Evolutionary conservation across 257 asterid species (phyloP).

Genomic region (Striga asiatica): DNA sequence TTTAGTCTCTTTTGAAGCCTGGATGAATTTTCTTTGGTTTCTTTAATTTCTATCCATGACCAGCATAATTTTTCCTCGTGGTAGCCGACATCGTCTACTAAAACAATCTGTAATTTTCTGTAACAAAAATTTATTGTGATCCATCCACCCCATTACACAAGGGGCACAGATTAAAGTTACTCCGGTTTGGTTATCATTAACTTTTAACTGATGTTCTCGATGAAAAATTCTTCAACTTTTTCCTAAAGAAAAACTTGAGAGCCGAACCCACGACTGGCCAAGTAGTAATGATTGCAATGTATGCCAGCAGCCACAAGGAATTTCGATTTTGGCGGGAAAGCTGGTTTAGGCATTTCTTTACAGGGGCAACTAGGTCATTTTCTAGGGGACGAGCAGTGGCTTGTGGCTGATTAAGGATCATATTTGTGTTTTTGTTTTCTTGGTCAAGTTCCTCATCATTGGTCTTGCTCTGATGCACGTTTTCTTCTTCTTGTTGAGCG

Average conservation of each 20-base stretch:
- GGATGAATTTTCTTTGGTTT: too few relatives aligned
- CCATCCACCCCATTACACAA: too few relatives aligned
- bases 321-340: slow-evolving; percentile 31
- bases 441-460: not conserved
- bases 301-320: slow-evolving; percentile 64
- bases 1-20: too few relatives aligned
- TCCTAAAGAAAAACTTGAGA: slow-evolving; percentile 35
- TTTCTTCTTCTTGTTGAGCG: slow-evolving; percentile 19
- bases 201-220: slow-evolving; percentile 20
- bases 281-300: slow-evolving; percentile 53
- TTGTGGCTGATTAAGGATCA: not conserved
- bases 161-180: not conserved
- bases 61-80: too few relatives aligned
- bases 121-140: not conserved
- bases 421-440: slow-evolving; percentile 5
- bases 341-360: slow-evolving; percentile 43
- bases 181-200: not conserved
- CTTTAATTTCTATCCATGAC: too few relatives aligned
- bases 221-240: slow-evolving; percentile 24
- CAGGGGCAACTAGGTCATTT: slow-evolving; percentile 24
- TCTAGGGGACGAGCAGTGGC: not conserved
- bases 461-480: slow-evolving; percentile 11
- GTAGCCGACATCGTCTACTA: not conserved
- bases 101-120: too few relatives aligned
- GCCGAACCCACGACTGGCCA: slow-evolving; percentile 72